Evolutionary conservation across 225 moss, liverwort and hornwort species (phyloP).

Genomic region (Sphagnum tenellum): DNA sequence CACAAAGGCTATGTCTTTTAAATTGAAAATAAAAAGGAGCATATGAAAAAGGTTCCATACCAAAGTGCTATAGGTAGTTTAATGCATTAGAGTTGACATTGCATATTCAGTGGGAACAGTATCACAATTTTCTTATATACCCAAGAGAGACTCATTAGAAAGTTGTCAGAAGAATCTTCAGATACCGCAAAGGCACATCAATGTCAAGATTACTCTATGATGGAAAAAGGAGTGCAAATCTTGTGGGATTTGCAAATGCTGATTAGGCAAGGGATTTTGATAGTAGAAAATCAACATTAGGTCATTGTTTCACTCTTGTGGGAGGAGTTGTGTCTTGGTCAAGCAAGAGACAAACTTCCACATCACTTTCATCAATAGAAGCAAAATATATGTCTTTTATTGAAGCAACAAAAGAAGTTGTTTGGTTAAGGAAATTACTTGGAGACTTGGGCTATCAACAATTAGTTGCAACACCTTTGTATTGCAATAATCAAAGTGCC

Average conservation of each 20-base stretch:
- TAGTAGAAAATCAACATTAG: constrained; percentile 2
- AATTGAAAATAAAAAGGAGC: not conserved
- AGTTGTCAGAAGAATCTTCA: constrained; percentile 3
- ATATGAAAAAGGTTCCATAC: not conserved
- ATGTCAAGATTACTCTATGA: not conserved
- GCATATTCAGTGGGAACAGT: constrained; percentile 1
- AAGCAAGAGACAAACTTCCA: too few species aligned
- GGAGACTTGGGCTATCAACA: too few species aligned
- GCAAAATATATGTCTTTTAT: too few species aligned
- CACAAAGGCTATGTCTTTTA: not conserved
- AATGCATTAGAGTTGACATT: constrained; percentile 2
- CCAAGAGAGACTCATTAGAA: not conserved
- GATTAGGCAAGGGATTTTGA: constrained; percentile 13
- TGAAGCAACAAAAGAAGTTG: too few species aligned
- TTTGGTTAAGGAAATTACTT: too few species aligned
- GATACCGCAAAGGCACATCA: constrained; percentile 1
- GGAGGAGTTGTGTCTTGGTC: not conserved
- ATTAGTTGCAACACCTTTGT: too few species aligned
- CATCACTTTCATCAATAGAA: too few species aligned
- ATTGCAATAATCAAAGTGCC: too few species aligned
- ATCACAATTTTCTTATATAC: constrained; percentile 1
- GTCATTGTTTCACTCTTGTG: constrained; percentile 6
- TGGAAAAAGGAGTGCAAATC: not conserved
- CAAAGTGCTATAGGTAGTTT: constrained; percentile 1
- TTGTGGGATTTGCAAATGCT: constrained; percentile 4